Base-by-base conservation (phyloP, 2,329 filamentous ascomycete genomes). In the Dothideomycetidae sp. region DNA sequence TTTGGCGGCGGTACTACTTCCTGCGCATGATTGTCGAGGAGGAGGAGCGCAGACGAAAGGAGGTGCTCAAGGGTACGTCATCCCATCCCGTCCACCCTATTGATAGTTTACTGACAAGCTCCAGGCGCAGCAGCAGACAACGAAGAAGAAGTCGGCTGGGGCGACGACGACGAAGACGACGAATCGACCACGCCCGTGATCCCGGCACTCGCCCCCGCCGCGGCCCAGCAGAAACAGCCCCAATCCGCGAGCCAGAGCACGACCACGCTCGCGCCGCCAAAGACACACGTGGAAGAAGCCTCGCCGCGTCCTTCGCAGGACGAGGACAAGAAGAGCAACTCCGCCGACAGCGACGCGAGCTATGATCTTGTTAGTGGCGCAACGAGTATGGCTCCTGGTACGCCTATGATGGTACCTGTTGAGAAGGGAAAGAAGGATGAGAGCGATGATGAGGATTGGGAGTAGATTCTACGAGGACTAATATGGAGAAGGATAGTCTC, bases 1-100 rank as follows among this genome's bases (percentile, higher is more conserved):
- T 98, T 56, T 98, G 90, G 88, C 80, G 73, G 54, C 71, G 90
- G 39, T 98, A 98, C 60, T 96, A 96, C 57, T 98, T 93, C 64
- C 63, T 96, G 45, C 71, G 88, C 51, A 80, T 92, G 52, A 83
- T 90, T 11, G 81, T 98, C 45, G 88, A 96, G 63, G 86, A 81
- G 16, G 86, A 93, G 41, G 90, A 98, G 62, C 77, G 80, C 51
- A 76, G 83, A 57, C 71, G 90, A 56, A 77, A 80, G 49, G 90
- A 98, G 57, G 70, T 98, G 40, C 65, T 98, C 14, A 92, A 93
- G 21, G 31, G 37, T 32, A 21, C 15, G 36, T 23, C n/a, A 23
- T 18, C 12, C 10, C 5, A 16, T 10, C 2, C n/a, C 10, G 3
- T 5, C 11, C 26, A 23, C 17, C 7, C 5, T 10, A 13, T 2